phyloP scores from a whole-genome alignment of 352 stramenopile species.

The Phytopythium aichiense region DNA sequence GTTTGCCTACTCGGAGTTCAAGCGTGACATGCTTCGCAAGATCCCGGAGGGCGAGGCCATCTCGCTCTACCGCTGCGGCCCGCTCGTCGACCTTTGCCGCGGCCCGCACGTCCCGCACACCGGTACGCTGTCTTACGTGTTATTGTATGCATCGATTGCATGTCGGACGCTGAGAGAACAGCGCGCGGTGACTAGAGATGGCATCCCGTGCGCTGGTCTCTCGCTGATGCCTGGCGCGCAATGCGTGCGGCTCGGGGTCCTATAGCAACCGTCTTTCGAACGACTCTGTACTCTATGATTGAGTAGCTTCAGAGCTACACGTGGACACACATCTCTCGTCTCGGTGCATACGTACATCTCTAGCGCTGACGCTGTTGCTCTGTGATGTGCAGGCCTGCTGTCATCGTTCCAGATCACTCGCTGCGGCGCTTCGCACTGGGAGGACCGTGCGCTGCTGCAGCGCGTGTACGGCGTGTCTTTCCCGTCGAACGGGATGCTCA shows the following conservation, averaged over 20 bases:
- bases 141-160: constrained; percentile 1
- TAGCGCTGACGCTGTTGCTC: constrained; percentile 6
- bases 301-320: constrained; percentile 76
- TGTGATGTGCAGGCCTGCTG: constrained; percentile 41
- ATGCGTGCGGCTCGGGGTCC: constrained; percentile 24
- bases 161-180: constrained; percentile 67
- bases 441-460: constrained; percentile 90
- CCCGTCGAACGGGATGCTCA: constrained; percentile 85
- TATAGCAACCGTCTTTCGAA: constrained; percentile 60
- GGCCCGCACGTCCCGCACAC: constrained; percentile 95
- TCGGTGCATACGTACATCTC: constrained; percentile 22
- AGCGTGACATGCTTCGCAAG: constrained; percentile 96
- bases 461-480: constrained; percentile 97
- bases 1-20: constrained; percentile 95
- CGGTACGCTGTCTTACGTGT: constrained; percentile 44
- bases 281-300: constrained; percentile 73
- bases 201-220: constrained; percentile 13
- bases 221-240: not conserved
- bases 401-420: constrained; percentile 96
- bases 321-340: constrained; percentile 50
- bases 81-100: constrained; percentile 97
- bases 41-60: constrained; percentile 91
- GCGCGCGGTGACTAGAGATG: constrained; percentile 13
- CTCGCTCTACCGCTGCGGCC: constrained; percentile 97
- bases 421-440: constrained; percentile 93